A percentile compares a stretch with the other conserved stretches of the same genome.
These are phyloP conservation scores for Pinus albicaulis DNA, from an alignment of 75 land plant species.

Conservation along the genomic window DNA sequence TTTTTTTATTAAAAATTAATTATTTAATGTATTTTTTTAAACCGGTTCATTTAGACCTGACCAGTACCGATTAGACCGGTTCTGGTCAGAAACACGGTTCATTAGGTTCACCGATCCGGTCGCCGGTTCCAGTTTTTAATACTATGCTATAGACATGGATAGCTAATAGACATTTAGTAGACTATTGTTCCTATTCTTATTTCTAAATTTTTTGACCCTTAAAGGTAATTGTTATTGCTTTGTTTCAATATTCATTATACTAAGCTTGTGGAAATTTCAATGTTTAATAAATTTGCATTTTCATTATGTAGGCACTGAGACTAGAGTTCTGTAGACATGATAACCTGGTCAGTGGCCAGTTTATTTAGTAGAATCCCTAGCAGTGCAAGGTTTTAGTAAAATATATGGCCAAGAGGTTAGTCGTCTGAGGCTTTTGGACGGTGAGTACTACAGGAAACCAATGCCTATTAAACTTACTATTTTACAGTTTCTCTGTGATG, in stretches of 20 bases:
- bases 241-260: neutral
- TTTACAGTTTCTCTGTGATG: constrained; percentile 84
- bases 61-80: too few relatives aligned
- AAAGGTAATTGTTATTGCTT: neutral
- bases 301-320: constrained; percentile 60
- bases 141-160: neutral
- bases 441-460: constrained; percentile 63
- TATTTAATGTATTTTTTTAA: too few relatives aligned
- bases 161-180: neutral
- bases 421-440: constrained; percentile 32
- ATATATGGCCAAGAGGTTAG: constrained; percentile 32
- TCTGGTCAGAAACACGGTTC: too few relatives aligned
- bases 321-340: constrained; percentile 67
- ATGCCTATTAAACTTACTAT: constrained; percentile 56
- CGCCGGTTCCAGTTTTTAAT: too few relatives aligned
- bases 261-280: neutral
- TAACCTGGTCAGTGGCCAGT: constrained; percentile 98
- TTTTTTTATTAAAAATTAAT: too few relatives aligned
- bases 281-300: neutral
- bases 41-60: too few relatives aligned
- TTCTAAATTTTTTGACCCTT: neutral
- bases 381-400: constrained; percentile 34
- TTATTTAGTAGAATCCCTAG: constrained; percentile 56
- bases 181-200: neutral
- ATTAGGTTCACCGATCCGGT: too few relatives aligned